Evolutionary conservation across 2,329 filamentous ascomycete species (phyloP).

Genomic region (Dichotomopilus funicola): DNA sequence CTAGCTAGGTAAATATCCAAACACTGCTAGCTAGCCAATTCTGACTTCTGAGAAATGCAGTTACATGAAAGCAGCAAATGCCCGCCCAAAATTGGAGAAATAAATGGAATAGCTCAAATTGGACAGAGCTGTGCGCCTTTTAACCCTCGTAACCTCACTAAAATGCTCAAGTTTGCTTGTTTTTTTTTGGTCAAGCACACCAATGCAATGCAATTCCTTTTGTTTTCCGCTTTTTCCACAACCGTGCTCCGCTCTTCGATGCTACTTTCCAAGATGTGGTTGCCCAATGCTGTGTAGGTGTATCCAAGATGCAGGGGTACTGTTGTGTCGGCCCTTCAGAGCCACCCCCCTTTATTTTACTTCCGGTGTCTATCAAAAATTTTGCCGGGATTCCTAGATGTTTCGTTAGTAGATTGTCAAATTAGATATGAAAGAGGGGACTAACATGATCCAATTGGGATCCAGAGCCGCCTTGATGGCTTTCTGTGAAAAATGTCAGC

Average conservation of each 20-base stretch:
- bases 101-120: no score
- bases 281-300: slow-evolving; percentile 14
- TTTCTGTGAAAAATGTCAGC: slow-evolving; percentile 31
- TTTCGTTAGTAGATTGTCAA: slow-evolving; percentile 6
- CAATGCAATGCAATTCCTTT: background rate
- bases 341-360: background rate
- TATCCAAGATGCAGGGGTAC: background rate
- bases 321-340: background rate
- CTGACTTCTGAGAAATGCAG: no score
- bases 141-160: no score
- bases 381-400: slow-evolving; percentile 67
- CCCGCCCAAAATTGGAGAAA: no score
- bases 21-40: no score
- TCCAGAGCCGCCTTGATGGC: slow-evolving; percentile 77
- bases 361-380: slow-evolving; percentile 61
- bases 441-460: slow-evolving; percentile 70
- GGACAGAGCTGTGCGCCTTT: no score
- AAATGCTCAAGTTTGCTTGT: no score
- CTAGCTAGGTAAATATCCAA: no score
- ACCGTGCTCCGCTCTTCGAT: background rate
- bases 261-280: slow-evolving; percentile 4
- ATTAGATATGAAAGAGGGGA: slow-evolving; percentile 3
- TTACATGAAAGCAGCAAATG: no score
- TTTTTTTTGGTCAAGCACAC: background rate
- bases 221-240: background rate